Base-by-base conservation (phyloP, 2,329 filamentous ascomycete genomes). In the Penicillium sp. region DNA sequence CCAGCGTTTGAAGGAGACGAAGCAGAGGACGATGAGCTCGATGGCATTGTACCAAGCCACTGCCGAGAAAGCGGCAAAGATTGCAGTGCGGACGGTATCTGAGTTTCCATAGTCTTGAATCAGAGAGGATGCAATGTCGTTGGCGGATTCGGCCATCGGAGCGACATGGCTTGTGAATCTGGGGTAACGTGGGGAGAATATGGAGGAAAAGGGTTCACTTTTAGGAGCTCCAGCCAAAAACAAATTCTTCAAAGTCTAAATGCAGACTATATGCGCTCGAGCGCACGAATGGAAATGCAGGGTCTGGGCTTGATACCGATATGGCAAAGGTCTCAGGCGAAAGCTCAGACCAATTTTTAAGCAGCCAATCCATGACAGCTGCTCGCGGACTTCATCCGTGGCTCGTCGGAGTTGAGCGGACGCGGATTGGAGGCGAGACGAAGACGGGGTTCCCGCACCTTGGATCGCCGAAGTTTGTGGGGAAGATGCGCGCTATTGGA, bases 1-100 rank as follows among this genome's bases (percentile, higher is more conserved):
- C 41, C 71, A 73, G 36, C 66, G 66, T 42, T 69, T 74, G 62
- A 80, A 80, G 5, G 76, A 76, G 53, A 72, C 66, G 49, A 77
- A 75, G 47, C 78, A 69, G 48, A 78, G 69, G 31, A 78, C 57
- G 13, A 65, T 47, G 2, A 67, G 55, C 21, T 67, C 64, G 40
- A 67, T 57, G 16, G 61, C 48, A 50, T 66, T 66, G 43, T 66
- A 66, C 57, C 59, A 63, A 18, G 62, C 61, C 32, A 66, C 39
- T 1, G 56, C 58, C 2, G 58, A 52, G 42, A 67, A 63, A 8
- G 61, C 56, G 2, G 60, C 51, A 24, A 66, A 60, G 13, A 67
- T 29, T 5, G 58, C 50, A 1, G 48, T 51, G 34, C 57, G 52
- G 6, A 55, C n/a, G 27, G 39, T 9, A 16, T 41, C 34, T 9